Evolutionary conservation across 352 stramenopile genomes (phyloP), one percentile per base, ranked within the genome.

Genomic region (Blastocystis sp.): DNA sequence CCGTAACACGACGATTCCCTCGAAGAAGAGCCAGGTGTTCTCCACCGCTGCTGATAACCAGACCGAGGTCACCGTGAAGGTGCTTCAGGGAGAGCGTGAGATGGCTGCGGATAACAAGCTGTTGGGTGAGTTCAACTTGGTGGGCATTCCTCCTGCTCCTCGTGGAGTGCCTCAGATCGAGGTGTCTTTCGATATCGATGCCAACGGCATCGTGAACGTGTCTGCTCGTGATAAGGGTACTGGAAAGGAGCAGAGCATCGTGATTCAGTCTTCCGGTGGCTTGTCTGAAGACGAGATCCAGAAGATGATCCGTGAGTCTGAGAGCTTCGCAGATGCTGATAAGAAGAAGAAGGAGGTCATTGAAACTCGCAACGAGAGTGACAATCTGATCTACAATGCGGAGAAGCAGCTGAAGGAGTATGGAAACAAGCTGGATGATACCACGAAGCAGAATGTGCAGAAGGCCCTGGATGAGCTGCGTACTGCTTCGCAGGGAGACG

Each of bases 121-220:
- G 81, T 93, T 99, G 3, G 97, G 97, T 90, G 93, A 98, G 91
- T 99, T 99, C 91, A 96, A 98, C 92, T 92, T 99, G 41, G 93
- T 98, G 37, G 96, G 96, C 88, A 98, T 99, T 91, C 96, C 96
- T 63, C 96, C 96, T 45, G 96, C 97, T 59, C 96, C 96, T 62
- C 94, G 96, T 91, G 96, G 96, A 76, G 93, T 98, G 63, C 96
- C 96, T 56, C 96, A 98, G 92, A 98, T 98, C 90, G 96, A 98
- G 90, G 96, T 98, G 26, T 96, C 94, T 54, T 99, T 99, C 90
- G 97, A 98, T 92, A 98, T 99, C 92, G 96, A 99, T 91, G 96
- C 96, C 8, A 97, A 99, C 92, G 96, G 96, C 92, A 98, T 99
- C 91, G 92, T 98, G 78, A 97, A 98, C 91, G 96, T 98, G 9